Evolutionary conservation across 2,329 filamentous ascomycete genomes (phyloP), one percentile per base, ranked within the genome.

Genomic region (Epichloe gansuensis): DNA sequence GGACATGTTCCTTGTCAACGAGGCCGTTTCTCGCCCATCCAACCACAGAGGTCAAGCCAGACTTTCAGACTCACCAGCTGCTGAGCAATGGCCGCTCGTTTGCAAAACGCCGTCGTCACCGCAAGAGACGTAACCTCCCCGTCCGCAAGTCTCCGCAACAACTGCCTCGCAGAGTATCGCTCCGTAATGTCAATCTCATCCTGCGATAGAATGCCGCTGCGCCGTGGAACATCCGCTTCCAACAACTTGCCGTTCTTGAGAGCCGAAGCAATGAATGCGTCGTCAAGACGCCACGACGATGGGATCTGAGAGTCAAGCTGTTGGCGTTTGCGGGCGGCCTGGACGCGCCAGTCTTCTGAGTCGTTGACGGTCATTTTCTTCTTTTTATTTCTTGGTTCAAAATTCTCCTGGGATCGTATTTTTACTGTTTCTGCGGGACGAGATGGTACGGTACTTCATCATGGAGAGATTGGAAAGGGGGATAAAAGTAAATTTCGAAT

Each of bases 131-230:
- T 65, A 41, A 70, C 58, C 25, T 61, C 58, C 5, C 62, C 61
- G 9, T 52, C 48, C 0, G 65, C 64, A 21, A 74, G 67, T 15
- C 63, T 65, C 39, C 61, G 60, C 0, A 70, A 62, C 28, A 76
- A 62, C 6, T 58, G 61, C 8, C 64, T 59, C 1, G 66, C 68
- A 52, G 69, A 66, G 52, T 70, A 69, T 6, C 64, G 60, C 49
- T 73, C 69, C 0, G 75, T 77, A 37, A 77, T 72, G 11, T 66
- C 64, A 8, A 75, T 57, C 57, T 77, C 74, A 5, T 60, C 50
- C 0, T 64, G 52, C 0, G 68, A 68, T 1, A 77, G 59, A 4
- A 77, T 61, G 0, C 72, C 72, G 47, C 55, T 60, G 12, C 53
- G 54, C 15, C 53, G 54, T 4, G 55, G 54, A 5, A 61, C 52